A percentile compares a stretch with the other conserved stretches of the same genome.
Evolutionary conservation across 441 rosid species (phyloP).

Genomic region (Croton laevigatus): DNA sequence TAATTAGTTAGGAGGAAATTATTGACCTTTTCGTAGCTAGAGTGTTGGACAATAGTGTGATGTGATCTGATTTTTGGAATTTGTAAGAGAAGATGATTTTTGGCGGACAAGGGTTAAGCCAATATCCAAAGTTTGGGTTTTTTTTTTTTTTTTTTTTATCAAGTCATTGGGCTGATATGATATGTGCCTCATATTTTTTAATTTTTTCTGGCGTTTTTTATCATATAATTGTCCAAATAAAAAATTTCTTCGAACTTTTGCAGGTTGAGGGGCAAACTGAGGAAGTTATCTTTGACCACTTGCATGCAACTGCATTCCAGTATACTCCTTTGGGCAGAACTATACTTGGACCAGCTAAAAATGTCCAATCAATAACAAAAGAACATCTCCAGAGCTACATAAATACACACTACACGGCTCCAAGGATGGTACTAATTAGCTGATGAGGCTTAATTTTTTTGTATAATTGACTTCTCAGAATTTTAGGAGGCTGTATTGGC

Average conservation of each 20-base stretch:
- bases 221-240: not conserved
- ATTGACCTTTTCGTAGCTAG: not conserved
- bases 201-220: conserved; percentile 1
- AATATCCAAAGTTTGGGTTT: not conserved
- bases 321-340: conserved; percentile 93
- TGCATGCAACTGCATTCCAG: conserved; percentile 99
- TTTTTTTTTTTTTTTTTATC: not conserved
- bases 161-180: not conserved
- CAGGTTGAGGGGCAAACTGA: conserved; percentile 97
- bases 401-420: conserved; percentile 96
- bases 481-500: not conserved
- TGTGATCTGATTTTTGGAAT: not conserved
- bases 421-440: conserved; percentile 70
- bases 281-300: conserved; percentile 96
- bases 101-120: not conserved
- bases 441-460: conserved; percentile 12
- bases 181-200: not conserved
- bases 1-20: not conserved
- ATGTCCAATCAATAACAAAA: conserved; percentile 74
- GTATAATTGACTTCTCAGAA: not conserved
- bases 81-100: not conserved
- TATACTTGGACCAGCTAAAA: conserved; percentile 92
- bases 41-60: not conserved
- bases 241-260: conserved; percentile 20
- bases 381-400: conserved; percentile 81